Evolutionary conservation across 805 yeast genomes (phyloP), one percentile per base, ranked within the genome.

Genomic region (Candida vaughaniae): DNA sequence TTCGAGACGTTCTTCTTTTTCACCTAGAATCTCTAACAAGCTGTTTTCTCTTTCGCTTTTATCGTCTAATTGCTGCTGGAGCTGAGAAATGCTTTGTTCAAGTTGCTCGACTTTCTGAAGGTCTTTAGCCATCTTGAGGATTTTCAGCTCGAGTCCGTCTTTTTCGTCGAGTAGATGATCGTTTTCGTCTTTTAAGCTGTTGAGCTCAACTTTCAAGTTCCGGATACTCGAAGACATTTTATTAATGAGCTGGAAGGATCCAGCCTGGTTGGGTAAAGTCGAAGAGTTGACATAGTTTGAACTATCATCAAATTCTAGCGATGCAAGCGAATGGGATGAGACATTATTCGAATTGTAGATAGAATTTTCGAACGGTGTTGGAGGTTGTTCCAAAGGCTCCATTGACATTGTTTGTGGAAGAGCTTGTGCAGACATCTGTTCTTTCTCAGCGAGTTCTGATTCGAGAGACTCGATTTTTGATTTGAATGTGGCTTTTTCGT

Each of bases 1-100:
- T 38, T 80, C 85, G 4, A 86, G 91, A 44, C 69, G 73, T 56
- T 95, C 99, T 5, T 87, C 73, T 55, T 89, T 89, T 54, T 90
- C 96, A 5, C 96, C 96, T 11, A 91, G 68, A 39, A 85, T 55
- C 48, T 80, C 85, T 31, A 89, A 61, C 33, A 85, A 74, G 5
- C 82, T 76, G 38, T 73, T 70, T 42, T 78, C 78, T 16, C 31
- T 28, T 10, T 30, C 26, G 9, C 23, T 4, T 17, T 35, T 42
- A 7, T 27, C 33, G 2, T 25, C 16, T 16, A 45, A 23, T 32
- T 42, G 31, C 2, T 19, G 16, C 8, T 45, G 25, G 10, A 45
- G 20, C 15, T 57, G 51, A 12, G 66, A 69, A 30, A 78, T 42
- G 16, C 61, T 67, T 0, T 25, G 10, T 16, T 44, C 42, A 16